Conservation (phyloP, 768 basidiomycete genomes). For the Baorangia bicolor region DNA sequence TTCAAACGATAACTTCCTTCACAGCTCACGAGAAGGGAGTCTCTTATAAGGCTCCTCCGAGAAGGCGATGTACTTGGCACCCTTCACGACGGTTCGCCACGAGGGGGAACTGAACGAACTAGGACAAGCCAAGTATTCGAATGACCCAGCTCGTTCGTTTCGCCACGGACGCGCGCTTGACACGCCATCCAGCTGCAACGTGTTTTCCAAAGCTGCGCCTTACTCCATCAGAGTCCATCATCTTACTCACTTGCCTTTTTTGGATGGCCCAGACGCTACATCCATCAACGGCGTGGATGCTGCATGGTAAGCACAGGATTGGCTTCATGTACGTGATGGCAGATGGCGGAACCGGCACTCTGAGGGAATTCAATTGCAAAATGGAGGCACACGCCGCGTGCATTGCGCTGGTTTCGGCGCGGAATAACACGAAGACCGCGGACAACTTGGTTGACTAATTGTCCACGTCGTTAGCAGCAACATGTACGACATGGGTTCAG, state of each 20-base stretch:
- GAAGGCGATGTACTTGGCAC: constrained; percentile 28
- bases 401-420: constrained; percentile 11
- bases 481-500: constrained; percentile 10
- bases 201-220: constrained; percentile 24
- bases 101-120: constrained; percentile 11
- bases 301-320: constrained; percentile 22
- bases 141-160: constrained; percentile 12
- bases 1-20: constrained; percentile 13
- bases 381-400: constrained; percentile 2
- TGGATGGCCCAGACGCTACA: constrained; percentile 11
- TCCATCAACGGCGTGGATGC: constrained; percentile 18
- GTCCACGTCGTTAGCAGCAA: constrained; percentile 16
- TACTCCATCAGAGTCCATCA: too few relatives aligned
- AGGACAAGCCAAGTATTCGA: background rate
- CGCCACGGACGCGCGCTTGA: constrained; percentile 3
- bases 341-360: background rate
- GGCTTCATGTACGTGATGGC: background rate
- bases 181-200: constrained; percentile 20
- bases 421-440: constrained; percentile 9
- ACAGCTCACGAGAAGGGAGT: constrained; percentile 10
- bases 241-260: constrained; percentile 29
- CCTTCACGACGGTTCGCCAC: constrained; percentile 20
- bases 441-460: constrained; percentile 17
- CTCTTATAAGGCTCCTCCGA: constrained; percentile 26
- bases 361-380: background rate